phyloP scores from a whole-genome alignment of 1,284 basidiomycete genomes.

The Trichosporon sp. region DNA sequence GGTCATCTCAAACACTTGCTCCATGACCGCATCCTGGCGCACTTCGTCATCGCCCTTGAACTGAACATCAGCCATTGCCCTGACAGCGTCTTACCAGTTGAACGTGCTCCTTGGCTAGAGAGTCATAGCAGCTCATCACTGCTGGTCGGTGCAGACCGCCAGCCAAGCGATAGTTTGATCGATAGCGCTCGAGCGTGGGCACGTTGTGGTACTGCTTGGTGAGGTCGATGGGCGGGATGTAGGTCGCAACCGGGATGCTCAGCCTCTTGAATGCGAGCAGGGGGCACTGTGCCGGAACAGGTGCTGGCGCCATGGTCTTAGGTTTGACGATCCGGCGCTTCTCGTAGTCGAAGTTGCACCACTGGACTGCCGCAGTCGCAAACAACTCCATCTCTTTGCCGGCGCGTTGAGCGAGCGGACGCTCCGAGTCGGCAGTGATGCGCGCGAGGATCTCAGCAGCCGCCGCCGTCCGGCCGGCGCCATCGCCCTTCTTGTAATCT shows the following conservation, averaged over 20 bases:
- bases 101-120: slow-evolving; percentile 63
- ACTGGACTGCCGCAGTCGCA: slow-evolving; percentile 69
- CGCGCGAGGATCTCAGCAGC: slow-evolving; percentile 69
- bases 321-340: slow-evolving; percentile 3
- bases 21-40: slow-evolving; percentile 97
- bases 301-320: background rate
- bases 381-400: slow-evolving; percentile 61
- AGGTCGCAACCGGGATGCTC: slow-evolving; percentile 76
- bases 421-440: slow-evolving; percentile 61
- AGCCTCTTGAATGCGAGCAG: slow-evolving; percentile 38
- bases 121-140: slow-evolving; percentile 65
- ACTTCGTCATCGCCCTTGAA: slow-evolving; percentile 92
- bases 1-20: slow-evolving; percentile 89
- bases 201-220: slow-evolving; percentile 63
- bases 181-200: slow-evolving; percentile 62
- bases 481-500: slow-evolving; percentile 3
- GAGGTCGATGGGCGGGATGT: slow-evolving; percentile 63
- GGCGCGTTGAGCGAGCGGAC: slow-evolving; percentile 52
- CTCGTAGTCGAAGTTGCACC: slow-evolving; percentile 50
- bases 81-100: slow-evolving; percentile 62
- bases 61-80: slow-evolving; percentile 48
- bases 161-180: slow-evolving; percentile 58
- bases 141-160: slow-evolving; percentile 84
- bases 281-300: slow-evolving; percentile 3
- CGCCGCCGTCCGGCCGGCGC: slow-evolving; percentile 57